Evolutionary conservation across 2,329 filamentous ascomycete species (phyloP), one percentile per base, ranked within the genome.

Genomic region (Aureobasidium namibiae): DNA sequence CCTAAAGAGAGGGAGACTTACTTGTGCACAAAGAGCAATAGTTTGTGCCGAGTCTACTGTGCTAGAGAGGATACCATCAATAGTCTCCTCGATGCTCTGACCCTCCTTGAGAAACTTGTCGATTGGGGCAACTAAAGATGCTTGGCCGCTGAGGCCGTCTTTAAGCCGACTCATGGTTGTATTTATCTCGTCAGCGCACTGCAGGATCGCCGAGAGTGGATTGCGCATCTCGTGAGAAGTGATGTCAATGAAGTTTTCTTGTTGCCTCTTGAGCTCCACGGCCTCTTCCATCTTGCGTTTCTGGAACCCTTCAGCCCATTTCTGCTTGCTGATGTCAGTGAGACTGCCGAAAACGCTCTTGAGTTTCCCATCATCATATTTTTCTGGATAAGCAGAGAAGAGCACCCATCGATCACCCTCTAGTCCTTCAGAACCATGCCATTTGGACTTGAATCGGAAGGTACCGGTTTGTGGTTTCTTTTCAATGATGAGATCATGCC

Each of bases 281-380:
- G 89, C 90, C 69, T 94, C 89, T 67, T 92, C 83, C 67, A 89
- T 87, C 60, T 89, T 84, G 45, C 85, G 81, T 66, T 82, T 89
- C 70, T 95, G 89, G 34, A 90, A 84, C 48, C 86, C 85, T 71
- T 95, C 90, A 1, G 90, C 89, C 78, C 86, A 87, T 70, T 95
- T 95, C 69, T 94, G 89, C 57, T 88, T 83, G 18, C 87, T 90
- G 63, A 95, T 95, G 67, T 95, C 89, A 0, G 89, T 92, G 54
- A 95, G 86, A 67, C 85, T 88, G 56, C 88, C 88, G 65, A 92
- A 91, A 2, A 91, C 86, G 62, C 85, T 84, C 73, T 89, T 89
- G 54, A 91, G 78, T 29, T 76, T 75, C 3, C 86, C 87, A 29
- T 82, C 75, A 1, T 77, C 74, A 62, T 86, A 80, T 66, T 82